Evolutionary conservation across 2,329 filamentous ascomycete species (phyloP).

Genomic region (Diplodia sapinea): DNA sequence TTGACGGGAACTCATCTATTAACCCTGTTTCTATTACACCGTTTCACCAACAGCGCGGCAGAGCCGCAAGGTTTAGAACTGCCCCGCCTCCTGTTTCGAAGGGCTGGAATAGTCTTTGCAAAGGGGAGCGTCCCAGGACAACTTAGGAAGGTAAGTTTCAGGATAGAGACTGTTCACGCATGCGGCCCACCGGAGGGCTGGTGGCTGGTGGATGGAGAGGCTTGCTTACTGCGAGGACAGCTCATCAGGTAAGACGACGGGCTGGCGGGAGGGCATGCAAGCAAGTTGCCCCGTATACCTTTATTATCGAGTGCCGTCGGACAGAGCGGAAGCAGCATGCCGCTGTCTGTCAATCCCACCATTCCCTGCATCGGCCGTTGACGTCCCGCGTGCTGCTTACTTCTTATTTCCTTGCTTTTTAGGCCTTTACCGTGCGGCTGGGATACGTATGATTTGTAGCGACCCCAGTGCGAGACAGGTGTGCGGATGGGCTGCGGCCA

Average conservation of each 20-base stretch:
- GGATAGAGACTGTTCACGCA: neutral
- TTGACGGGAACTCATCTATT: neutral
- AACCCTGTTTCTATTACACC: neutral
- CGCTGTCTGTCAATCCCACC: neutral
- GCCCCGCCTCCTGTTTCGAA: neutral
- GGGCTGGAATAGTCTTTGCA: neutral
- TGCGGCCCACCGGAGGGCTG: too few relatives aligned
- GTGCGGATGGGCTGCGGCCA: neutral
- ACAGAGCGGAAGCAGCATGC: neutral
- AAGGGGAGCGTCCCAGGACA: neutral
- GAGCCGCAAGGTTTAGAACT: neutral
- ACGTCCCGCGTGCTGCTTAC: neutral
- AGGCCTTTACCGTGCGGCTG: neutral
- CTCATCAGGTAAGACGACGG: slow-evolving; percentile 23
- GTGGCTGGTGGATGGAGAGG: neutral
- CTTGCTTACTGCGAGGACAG: slow-evolving; percentile 18
- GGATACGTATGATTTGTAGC: neutral
- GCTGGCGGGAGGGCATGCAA: neutral
- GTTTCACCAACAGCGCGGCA: neutral
- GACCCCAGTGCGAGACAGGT: neutral
- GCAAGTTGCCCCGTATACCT: neutral
- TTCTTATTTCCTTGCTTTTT: neutral
- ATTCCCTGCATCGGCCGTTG: neutral
- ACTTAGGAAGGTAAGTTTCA: neutral
- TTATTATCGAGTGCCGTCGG: neutral